A percentile compares a stretch with the other conserved stretches of the same genome.
Conservation (phyloP, 768 basidiomycete genomes). For the Crepidotus variabilis region DNA sequence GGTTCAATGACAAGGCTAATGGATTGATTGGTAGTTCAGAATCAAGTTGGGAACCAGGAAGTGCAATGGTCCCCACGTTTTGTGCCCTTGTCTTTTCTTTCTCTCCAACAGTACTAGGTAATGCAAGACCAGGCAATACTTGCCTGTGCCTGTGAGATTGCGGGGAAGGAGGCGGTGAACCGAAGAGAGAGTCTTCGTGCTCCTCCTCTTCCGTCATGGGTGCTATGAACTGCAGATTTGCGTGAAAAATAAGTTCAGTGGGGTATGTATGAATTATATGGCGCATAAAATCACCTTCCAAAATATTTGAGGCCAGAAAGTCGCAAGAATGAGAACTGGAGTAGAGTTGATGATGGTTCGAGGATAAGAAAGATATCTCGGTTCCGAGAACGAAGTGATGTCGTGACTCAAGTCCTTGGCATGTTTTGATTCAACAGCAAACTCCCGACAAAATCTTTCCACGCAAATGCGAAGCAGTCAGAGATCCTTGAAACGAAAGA, state of each 20-base stretch:
- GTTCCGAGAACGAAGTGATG: not conserved
- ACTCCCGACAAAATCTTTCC: too few relatives aligned
- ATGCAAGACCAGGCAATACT: constrained; percentile 55
- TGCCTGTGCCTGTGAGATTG: constrained; percentile 60
- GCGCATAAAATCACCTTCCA: not conserved
- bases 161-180: constrained; percentile 73
- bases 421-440: too few relatives aligned
- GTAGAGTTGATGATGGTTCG: not conserved
- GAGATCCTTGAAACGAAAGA: too few relatives aligned
- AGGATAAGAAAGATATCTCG: not conserved
- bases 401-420: too few relatives aligned
- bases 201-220: constrained; percentile 12
- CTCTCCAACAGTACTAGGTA: constrained; percentile 39
- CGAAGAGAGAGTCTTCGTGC: constrained; percentile 75
- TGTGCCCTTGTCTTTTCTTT: constrained; percentile 43
- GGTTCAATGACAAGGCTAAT: constrained; percentile 63
- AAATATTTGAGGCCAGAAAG: not conserved
- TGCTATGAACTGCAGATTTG: not conserved
- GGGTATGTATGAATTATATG: too few relatives aligned
- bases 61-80: constrained; percentile 98
- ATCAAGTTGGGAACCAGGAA: constrained; percentile 89
- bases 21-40: constrained; percentile 83
- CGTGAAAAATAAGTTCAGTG: not conserved
- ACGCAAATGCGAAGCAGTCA: too few relatives aligned
- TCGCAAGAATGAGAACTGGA: not conserved